Evolutionary conservation across 805 yeast genomes (phyloP).

Genomic region (Nakazawaea ernobii): DNA sequence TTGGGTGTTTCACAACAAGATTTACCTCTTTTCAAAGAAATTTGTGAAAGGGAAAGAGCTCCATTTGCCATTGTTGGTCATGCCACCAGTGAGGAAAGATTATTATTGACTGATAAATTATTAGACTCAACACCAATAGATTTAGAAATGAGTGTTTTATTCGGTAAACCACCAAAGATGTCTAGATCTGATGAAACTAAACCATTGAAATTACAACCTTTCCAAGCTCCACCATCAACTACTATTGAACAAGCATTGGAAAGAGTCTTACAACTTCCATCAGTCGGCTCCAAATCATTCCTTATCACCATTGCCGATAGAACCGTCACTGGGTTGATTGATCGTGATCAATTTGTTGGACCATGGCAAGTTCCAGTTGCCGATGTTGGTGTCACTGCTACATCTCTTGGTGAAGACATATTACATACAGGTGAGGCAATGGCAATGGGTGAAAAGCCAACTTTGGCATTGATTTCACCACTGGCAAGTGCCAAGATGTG

Average conservation of each 20-base stretch:
- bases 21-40: conserved; percentile 60
- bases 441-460: conserved; percentile 96
- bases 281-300: conserved; percentile 94
- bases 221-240: conserved; percentile 24
- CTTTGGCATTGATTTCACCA: conserved; percentile 80
- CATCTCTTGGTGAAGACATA: conserved; percentile 74
- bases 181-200: conserved; percentile 66
- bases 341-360: conserved; percentile 97
- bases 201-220: conserved; percentile 43
- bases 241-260: conserved; percentile 59
- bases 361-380: conserved; percentile 99
- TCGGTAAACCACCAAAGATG: conserved; percentile 97
- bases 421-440: conserved; percentile 90
- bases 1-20: conserved; percentile 83
- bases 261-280: conserved; percentile 82
- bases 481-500: conserved; percentile 91
- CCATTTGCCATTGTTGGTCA: conserved; percentile 93
- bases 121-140: conserved; percentile 87
- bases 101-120: conserved; percentile 73
- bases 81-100: conserved; percentile 83
- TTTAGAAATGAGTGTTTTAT: conserved; percentile 88
- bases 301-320: conserved; percentile 98
- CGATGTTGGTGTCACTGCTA: conserved; percentile 93
- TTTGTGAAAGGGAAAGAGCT: conserved; percentile 94
- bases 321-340: conserved; percentile 93